phyloP scores from a whole-genome alignment of 2,329 filamentous ascomycete species.

The Huntiella savannae region DNA sequence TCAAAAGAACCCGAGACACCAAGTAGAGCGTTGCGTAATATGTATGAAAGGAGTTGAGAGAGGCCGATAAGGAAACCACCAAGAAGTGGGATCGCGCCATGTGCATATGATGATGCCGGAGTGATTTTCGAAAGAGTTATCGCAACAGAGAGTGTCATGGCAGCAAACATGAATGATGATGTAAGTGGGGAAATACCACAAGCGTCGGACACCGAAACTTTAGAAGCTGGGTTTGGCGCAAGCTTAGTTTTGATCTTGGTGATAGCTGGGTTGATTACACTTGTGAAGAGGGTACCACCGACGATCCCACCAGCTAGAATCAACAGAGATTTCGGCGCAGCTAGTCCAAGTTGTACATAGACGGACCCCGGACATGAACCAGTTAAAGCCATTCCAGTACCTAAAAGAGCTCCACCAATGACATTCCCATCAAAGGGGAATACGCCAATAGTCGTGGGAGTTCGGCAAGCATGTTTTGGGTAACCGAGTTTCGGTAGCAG shows the following conservation, averaged over 20 bases:
- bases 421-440: slow-evolving; percentile 46
- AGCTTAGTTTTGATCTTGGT: background rate
- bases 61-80: slow-evolving; percentile 40
- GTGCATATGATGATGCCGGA: slow-evolving; percentile 16
- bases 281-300: slow-evolving; percentile 35
- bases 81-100: slow-evolving; percentile 25
- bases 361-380: slow-evolving; percentile 48
- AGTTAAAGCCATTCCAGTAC: slow-evolving; percentile 46
- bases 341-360: slow-evolving; percentile 37
- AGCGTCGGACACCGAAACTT: slow-evolving; percentile 18
- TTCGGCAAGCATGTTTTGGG: slow-evolving; percentile 27
- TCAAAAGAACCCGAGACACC: slow-evolving; percentile 44
- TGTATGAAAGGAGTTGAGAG: slow-evolving; percentile 36
- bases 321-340: slow-evolving; percentile 30
- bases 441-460: slow-evolving; percentile 31
- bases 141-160: slow-evolving; percentile 23
- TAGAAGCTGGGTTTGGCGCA: background rate
- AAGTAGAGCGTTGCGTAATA: slow-evolving; percentile 32
- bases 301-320: slow-evolving; percentile 34
- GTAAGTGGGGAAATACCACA: slow-evolving; percentile 22
- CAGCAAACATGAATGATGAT: slow-evolving; percentile 25
- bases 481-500: slow-evolving; percentile 25
- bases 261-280: slow-evolving; percentile 20
- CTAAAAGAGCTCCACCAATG: slow-evolving; percentile 40
- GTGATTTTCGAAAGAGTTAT: slow-evolving; percentile 17